Percentiles rank a stretch among this genome's conserved stretches.
These are phyloP conservation scores for Boletus reticuloceps DNA, from an alignment of 768 basidiomycete species.

Conservation along the genomic window DNA sequence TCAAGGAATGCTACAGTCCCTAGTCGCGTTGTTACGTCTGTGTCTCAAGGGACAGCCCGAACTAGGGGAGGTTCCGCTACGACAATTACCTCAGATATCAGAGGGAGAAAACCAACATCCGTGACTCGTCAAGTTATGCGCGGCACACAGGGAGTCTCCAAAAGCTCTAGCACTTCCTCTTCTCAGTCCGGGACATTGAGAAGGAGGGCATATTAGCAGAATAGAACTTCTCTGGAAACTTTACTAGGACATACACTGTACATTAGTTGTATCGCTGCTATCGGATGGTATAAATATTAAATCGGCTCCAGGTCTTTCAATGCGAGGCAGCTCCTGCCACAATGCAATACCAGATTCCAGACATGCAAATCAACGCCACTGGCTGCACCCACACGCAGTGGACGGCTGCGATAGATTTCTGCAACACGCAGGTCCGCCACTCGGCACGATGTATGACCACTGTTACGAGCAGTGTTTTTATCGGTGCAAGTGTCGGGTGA, in stretches of 20 bases:
- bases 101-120: constrained; percentile 10
- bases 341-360: no score
- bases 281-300: constrained; percentile 1
- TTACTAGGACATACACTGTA: constrained; percentile 22
- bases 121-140: constrained; percentile 9
- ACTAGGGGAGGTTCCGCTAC: constrained; percentile 10
- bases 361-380: no score
- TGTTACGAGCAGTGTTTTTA: no score
- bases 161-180: constrained; percentile 24
- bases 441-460: no score
- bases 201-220: constrained; percentile 15
- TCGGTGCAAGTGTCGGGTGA: no score
- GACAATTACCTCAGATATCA: constrained; percentile 8
- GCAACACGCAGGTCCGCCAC: no score
- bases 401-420: no score
- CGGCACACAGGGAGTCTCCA: constrained; percentile 12
- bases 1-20: constrained; percentile 9
- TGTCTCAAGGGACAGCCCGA: constrained; percentile 9
- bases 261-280: constrained; percentile 13
- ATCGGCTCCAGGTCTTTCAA: neutral
- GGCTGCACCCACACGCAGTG: no score
- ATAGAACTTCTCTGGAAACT: neutral
- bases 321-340: no score
- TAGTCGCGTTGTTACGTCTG: constrained; percentile 5
- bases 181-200: constrained; percentile 27